Conservation (phyloP, 805 yeast genomes). For the Starmerella vaccinii region DNA sequence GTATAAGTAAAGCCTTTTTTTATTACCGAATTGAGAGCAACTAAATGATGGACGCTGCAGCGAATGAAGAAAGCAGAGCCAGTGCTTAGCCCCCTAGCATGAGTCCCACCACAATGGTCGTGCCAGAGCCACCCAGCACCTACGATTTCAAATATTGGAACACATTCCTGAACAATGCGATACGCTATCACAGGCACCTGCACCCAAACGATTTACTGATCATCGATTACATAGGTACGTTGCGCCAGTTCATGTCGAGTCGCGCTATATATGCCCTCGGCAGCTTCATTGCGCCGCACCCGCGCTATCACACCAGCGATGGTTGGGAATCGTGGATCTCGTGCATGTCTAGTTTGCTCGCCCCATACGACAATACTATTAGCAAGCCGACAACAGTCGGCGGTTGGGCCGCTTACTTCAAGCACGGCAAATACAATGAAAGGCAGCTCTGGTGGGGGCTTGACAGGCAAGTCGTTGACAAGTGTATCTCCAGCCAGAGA, state of each 20-base stretch:
- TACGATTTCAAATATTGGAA: background rate
- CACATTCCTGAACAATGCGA: background rate
- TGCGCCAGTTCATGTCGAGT: background rate
- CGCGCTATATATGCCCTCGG: background rate
- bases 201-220: background rate
- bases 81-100: background rate
- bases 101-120: background rate
- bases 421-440: background rate
- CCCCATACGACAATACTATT: background rate
- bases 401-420: background rate
- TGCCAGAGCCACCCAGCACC: background rate
- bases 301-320: background rate
- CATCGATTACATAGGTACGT: background rate
- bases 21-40: too few relatives aligned
- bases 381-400: background rate
- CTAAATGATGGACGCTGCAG: too few relatives aligned
- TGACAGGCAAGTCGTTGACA: too few relatives aligned
- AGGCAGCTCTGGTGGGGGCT: background rate
- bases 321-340: background rate
- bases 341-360: background rate
- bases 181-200: background rate
- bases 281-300: background rate
- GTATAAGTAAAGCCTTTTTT: too few relatives aligned
- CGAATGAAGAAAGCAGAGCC: too few relatives aligned
- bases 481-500: too few relatives aligned